Evolutionary conservation across 2,329 filamentous ascomycete species (phyloP).

Genomic region (Sarocladiaceae sp.): DNA sequence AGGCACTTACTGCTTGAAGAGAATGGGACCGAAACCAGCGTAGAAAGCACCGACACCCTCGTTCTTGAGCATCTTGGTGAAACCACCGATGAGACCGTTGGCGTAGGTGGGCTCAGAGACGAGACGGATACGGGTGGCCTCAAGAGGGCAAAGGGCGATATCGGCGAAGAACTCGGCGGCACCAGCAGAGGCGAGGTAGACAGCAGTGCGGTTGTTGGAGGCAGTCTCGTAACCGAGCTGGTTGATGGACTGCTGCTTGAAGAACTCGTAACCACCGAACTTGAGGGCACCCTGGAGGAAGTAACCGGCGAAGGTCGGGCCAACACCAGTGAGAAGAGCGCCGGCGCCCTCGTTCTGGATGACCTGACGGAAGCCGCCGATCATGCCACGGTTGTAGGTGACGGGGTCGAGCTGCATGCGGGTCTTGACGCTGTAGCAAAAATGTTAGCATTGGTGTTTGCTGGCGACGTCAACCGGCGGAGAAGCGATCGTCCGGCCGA

Average conservation of each 20-base stretch:
- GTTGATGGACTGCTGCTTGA: slow-evolving; percentile 89
- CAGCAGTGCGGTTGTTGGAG: slow-evolving; percentile 69
- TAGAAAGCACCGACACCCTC: slow-evolving; percentile 86
- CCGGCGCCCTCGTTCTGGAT: slow-evolving; percentile 77
- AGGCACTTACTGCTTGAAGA: slow-evolving; percentile 48
- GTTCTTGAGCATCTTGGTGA: slow-evolving; percentile 74
- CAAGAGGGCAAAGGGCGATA: slow-evolving; percentile 82
- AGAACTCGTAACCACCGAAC: slow-evolving; percentile 92
- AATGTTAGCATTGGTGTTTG: slow-evolving; percentile 16
- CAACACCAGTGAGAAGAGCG: slow-evolving; percentile 78
- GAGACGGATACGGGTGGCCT: slow-evolving; percentile 90
- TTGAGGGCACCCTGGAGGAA: slow-evolving; percentile 93
- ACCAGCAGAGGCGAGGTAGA: slow-evolving; percentile 69
- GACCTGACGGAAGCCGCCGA: slow-evolving; percentile 83
- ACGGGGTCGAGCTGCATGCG: slow-evolving; percentile 86
- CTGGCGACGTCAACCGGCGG: no score
- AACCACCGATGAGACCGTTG: slow-evolving; percentile 70
- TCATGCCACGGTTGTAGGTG: slow-evolving; percentile 82
- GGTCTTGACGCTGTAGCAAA: slow-evolving; percentile 72
- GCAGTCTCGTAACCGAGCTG: slow-evolving; percentile 70
- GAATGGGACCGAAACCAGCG: slow-evolving; percentile 81
- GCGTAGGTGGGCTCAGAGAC: slow-evolving; percentile 84
- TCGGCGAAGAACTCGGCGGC: slow-evolving; percentile 65
- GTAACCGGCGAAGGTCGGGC: slow-evolving; percentile 82
- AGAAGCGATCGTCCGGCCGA: no score